Conservation (phyloP, 441 rosid species). For the Euphorbia corollata region DNA sequence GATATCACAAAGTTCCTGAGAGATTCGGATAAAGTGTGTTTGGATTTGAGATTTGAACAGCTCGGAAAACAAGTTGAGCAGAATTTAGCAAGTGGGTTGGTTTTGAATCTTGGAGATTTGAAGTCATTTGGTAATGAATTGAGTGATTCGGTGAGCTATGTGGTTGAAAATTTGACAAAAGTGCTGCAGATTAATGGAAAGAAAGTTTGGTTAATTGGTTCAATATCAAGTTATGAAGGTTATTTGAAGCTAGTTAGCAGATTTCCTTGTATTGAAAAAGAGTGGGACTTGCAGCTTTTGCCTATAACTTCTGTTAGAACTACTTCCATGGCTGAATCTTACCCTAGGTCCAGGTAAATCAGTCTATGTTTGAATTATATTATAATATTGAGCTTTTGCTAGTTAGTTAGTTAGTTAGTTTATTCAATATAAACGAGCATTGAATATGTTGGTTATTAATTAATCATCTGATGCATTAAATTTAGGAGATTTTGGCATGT, state of each 20-base stretch:
- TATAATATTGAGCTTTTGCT: neutral
- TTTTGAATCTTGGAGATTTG: constrained; percentile 62
- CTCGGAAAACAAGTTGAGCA: constrained; percentile 31
- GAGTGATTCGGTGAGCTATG: constrained; percentile 25
- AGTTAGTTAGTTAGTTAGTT: constrained; percentile 1
- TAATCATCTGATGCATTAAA: neutral
- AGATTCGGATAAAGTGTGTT: constrained; percentile 24
- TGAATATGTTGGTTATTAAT: neutral
- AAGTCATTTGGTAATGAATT: constrained; percentile 25
- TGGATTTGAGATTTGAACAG: constrained; percentile 33
- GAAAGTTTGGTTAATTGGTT: constrained; percentile 61
- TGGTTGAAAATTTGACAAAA: constrained; percentile 44
- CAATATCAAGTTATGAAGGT: constrained; percentile 43
- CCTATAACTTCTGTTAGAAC: constrained; percentile 45
- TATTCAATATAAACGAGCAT: neutral
- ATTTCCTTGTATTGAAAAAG: constrained; percentile 54
- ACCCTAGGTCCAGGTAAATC: constrained; percentile 59
- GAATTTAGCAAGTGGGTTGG: constrained; percentile 38
- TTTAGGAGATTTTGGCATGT: neutral
- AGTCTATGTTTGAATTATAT: neutral
- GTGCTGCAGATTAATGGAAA: constrained; percentile 35
- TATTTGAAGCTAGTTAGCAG: constrained; percentile 44
- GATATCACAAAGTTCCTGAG: constrained; percentile 28
- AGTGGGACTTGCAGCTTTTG: constrained; percentile 74
- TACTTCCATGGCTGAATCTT: constrained; percentile 35